Evolutionary conservation across 2,329 filamentous ascomycete species (phyloP), one percentile per base, ranked within the genome.

Genomic region (Ustulina deusta): DNA sequence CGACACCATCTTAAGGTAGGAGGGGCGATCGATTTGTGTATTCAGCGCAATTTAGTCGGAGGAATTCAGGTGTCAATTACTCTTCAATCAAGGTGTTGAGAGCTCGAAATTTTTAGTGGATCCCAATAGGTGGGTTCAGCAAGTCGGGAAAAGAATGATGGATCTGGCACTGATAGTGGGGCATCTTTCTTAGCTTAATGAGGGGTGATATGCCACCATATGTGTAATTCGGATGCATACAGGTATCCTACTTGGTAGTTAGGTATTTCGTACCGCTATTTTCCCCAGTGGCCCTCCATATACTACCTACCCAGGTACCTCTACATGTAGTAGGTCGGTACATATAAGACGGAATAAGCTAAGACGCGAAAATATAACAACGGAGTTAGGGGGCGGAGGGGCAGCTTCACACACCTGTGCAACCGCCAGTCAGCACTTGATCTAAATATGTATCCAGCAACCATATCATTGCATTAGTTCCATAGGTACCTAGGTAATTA

Each of bases 91-190:
- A 40, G 11, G 22, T 34, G 46, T 46, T 27, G 38, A 38, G 27
- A 56, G 11, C 66, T 70, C 51, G 61, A 72, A 70, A 71, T 68
- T 68, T 72, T 72, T 68, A 69, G 69, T 72, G 69, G 70, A 40
- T 62, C 69, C 13, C 32, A 29, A 9, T 25, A 56, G 22, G 65
- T 63, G 55, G 60, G 42, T 56, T 42, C 15, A 42, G 15, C 27
- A 22, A 42, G 17, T 15, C 48, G 17, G 27, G 27, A 32, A 27
- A 46, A 46, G 42, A 46, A 3, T 20, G 20, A 48, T 25, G 15
- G 48, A n/a, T n/a, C 48, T 51, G 9, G 48, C 6, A 51, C 17
- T 32, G 17, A 20, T 56, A 10, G 52, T 25, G 52, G 52, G 52
- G 52, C 34, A 56, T 34, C 17, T 27, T 15, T 32, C 2, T 32